Conservation (phyloP, 2,329 filamentous ascomycete species). For the Phialocephala subalpina region DNA sequence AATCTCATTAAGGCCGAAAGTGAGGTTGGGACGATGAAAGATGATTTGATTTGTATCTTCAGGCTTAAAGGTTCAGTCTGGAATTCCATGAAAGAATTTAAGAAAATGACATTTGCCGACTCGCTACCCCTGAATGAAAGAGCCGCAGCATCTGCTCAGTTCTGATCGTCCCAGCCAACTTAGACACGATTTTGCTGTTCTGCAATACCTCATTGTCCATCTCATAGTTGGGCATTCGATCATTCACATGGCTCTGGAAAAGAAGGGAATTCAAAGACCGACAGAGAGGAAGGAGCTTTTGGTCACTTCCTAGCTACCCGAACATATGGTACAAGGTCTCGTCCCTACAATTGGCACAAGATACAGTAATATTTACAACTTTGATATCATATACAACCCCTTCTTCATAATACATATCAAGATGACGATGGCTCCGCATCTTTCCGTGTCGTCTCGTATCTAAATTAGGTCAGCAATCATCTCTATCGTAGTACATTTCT, state of each 20-base stretch:
- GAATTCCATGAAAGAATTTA: too few relatives aligned
- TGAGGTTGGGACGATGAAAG: too few relatives aligned
- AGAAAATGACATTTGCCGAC: too few relatives aligned
- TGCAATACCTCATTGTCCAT: background rate
- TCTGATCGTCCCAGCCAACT: background rate
- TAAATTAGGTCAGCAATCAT: slow-evolving; percentile 30
- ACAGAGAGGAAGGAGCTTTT: background rate
- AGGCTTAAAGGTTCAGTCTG: too few relatives aligned
- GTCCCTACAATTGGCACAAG: background rate
- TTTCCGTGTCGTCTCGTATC: slow-evolving; percentile 46
- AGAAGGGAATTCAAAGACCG: background rate
- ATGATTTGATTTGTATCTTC: too few relatives aligned
- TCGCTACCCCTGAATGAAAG: background rate
- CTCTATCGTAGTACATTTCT: background rate
- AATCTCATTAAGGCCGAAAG: too few relatives aligned
- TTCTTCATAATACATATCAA: background rate
- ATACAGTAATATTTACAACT: background rate
- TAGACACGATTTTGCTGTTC: background rate
- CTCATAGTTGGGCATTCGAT: background rate
- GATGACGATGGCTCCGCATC: slow-evolving; percentile 28
- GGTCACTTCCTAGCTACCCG: background rate
- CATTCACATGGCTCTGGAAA: background rate
- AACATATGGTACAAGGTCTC: background rate
- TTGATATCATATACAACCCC: background rate
- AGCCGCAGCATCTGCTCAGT: background rate